Evolutionary conservation across 371 early-diverging fungal genomes (phyloP).

Genomic region (Apophysomyces elegans): DNA sequence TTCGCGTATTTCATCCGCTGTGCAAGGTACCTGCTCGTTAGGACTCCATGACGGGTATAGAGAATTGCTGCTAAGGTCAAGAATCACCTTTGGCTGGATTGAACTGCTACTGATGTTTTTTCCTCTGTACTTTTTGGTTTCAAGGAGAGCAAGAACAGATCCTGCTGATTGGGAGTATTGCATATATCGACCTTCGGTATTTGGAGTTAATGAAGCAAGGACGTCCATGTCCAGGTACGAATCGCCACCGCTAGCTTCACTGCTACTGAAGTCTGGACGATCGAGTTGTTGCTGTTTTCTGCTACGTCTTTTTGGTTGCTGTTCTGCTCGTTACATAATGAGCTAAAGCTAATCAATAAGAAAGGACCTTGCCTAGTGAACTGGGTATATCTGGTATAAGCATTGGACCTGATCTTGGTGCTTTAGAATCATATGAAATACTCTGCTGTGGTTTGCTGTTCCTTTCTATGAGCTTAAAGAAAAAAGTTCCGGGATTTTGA

Average conservation of each 20-base stretch:
- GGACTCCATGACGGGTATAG: constrained; percentile 75
- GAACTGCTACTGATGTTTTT: constrained; percentile 17
- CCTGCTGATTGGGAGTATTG: constrained; percentile 78
- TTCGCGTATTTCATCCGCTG: constrained; percentile 67
- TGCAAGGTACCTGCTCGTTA: constrained; percentile 65
- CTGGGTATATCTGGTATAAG: not conserved
- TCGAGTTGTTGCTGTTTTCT: not conserved
- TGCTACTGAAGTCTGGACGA: not conserved
- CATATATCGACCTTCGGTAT: constrained; percentile 74
- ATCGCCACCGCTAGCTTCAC: not conserved
- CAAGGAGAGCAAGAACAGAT: constrained; percentile 73
- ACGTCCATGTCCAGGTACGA: constrained; percentile 57
- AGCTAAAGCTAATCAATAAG: no score
- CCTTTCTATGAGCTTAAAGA: not conserved
- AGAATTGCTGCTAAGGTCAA: constrained; percentile 25
- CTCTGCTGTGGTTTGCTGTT: not conserved
- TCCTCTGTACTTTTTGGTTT: constrained; percentile 66
- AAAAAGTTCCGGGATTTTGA: not conserved
- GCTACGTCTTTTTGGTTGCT: constrained; percentile 1
- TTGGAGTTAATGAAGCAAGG: constrained; percentile 60
- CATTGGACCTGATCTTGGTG: not conserved
- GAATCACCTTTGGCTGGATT: constrained; percentile 17
- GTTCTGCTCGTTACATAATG: constrained; percentile 1
- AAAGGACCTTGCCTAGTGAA: not conserved
- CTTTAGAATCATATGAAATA: not conserved